Evolutionary conservation across 768 basidiomycete species (phyloP).

Genomic region (Naganishia vishniacii): DNA sequence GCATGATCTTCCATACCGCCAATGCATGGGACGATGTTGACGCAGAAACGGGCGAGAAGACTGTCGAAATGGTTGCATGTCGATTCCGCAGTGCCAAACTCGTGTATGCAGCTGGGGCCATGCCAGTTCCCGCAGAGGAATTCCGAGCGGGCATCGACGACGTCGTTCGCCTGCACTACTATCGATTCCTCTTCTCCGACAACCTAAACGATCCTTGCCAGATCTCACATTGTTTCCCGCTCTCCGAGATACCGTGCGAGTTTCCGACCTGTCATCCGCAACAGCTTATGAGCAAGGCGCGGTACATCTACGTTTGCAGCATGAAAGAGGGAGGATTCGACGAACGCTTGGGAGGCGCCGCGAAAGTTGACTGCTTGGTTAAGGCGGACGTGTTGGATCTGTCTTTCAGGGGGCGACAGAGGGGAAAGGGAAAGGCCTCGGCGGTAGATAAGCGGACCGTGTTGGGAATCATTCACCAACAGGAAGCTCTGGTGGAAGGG

Average conservation of each 20-base stretch:
- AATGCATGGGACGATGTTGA: slow-evolving; percentile 48
- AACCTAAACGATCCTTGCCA: not conserved
- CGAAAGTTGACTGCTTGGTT: slow-evolving; percentile 51
- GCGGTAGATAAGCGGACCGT: slow-evolving; percentile 44
- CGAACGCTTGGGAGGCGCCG: slow-evolving; percentile 49
- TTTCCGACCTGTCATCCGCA: slow-evolving; percentile 47
- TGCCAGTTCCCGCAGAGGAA: slow-evolving; percentile 41
- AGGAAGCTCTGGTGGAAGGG: slow-evolving; percentile 28
- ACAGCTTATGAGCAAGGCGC: slow-evolving; percentile 40
- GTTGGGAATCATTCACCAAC: slow-evolving; percentile 38
- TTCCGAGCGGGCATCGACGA: slow-evolving; percentile 40
- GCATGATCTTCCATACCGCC: slow-evolving; percentile 51
- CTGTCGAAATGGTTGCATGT: slow-evolving; percentile 48
- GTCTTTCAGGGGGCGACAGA: slow-evolving; percentile 34
- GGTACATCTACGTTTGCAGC: slow-evolving; percentile 50
- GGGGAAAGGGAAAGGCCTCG: slow-evolving; percentile 33
- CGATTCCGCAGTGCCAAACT: slow-evolving; percentile 49
- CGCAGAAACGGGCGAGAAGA: slow-evolving; percentile 29
- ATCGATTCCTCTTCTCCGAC: slow-evolving; percentile 41
- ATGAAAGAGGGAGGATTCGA: slow-evolving; percentile 49
- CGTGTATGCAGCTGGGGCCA: slow-evolving; percentile 49
- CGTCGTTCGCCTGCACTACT: slow-evolving; percentile 47
- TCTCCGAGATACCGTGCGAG: slow-evolving; percentile 50
- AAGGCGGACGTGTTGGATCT: slow-evolving; percentile 47
- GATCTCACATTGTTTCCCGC: slow-evolving; percentile 47